Evolutionary conservation across 108 stramenopile species (phyloP).

Genomic region (Cylindrotheca closterium): DNA sequence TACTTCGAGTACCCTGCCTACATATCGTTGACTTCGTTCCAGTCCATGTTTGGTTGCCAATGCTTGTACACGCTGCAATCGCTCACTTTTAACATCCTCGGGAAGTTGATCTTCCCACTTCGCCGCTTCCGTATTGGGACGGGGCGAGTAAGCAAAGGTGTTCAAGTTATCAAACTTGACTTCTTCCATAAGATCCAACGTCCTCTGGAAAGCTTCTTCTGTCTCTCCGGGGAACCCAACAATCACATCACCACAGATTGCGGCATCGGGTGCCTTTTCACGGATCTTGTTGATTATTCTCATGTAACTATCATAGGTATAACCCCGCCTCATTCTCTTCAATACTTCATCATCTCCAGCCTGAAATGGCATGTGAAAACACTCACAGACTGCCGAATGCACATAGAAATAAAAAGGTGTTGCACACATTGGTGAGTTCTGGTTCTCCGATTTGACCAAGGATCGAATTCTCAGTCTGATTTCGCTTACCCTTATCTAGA

Average conservation of each 20-base stretch:
- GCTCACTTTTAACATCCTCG: constrained; percentile 86
- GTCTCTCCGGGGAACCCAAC: constrained; percentile 98
- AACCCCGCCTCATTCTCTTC: constrained; percentile 86
- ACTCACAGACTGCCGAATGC: constrained; percentile 55
- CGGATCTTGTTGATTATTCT: constrained; percentile 81
- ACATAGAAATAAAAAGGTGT: neutral
- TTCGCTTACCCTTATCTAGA: constrained; percentile 43
- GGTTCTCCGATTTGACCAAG: no score
- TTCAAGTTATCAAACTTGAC: constrained; percentile 84
- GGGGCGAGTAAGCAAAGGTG: constrained; percentile 78
- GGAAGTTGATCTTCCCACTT: constrained; percentile 61
- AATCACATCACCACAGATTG: constrained; percentile 92
- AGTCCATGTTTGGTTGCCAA: constrained; percentile 80
- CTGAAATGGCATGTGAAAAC: constrained; percentile 93
- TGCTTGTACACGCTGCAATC: constrained; percentile 80
- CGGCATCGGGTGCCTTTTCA: constrained; percentile 83
- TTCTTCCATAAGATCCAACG: constrained; percentile 88
- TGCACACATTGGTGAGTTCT: no score
- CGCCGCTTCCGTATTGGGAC: constrained; percentile 87
- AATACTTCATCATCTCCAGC: constrained; percentile 84
- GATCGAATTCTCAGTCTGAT: no score
- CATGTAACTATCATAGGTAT: constrained; percentile 89
- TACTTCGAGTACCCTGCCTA: constrained; percentile 77
- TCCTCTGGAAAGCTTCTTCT: constrained; percentile 90
- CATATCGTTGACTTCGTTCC: constrained; percentile 82